Conservation (phyloP, 2,329 filamentous ascomycete genomes). For the Lachnellula occidentalis region DNA sequence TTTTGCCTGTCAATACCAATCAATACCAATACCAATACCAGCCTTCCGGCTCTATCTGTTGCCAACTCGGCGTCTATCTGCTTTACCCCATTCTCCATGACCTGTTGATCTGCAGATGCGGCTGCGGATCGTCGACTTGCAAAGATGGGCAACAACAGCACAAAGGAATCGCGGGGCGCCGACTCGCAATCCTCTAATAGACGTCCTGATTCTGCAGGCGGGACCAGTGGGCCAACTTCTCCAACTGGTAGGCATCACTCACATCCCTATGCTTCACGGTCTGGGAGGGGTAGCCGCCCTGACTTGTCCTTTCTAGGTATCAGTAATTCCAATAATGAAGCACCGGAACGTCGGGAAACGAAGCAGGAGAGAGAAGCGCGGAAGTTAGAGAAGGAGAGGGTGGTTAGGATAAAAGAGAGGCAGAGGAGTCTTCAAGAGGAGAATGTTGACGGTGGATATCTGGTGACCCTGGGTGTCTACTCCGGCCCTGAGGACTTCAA, state of each 20-base stretch:
- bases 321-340: constrained; percentile 22
- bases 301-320: constrained; percentile 31
- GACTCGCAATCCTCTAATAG: constrained; percentile 20
- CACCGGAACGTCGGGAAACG: constrained; percentile 65
- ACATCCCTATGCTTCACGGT: constrained; percentile 22
- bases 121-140: constrained; percentile 21
- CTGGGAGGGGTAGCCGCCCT: constrained; percentile 26
- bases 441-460: constrained; percentile 86
- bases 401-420: constrained; percentile 71
- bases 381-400: constrained; percentile 74
- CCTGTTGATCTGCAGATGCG: constrained; percentile 18
- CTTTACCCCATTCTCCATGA: constrained; percentile 18
- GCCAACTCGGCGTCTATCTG: neutral
- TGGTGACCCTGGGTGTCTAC: constrained; percentile 93
- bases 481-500: constrained; percentile 90
- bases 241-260: constrained; percentile 18
- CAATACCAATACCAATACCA: neutral
- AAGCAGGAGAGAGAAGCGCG: constrained; percentile 87
- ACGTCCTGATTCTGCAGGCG: constrained; percentile 16
- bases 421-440: constrained; percentile 89
- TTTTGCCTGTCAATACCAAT: constrained; percentile 1
- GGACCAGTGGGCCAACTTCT: constrained; percentile 20
- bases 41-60: neutral
- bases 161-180: constrained; percentile 26
- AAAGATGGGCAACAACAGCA: constrained; percentile 30